A percentile compares a stretch with the other conserved stretches of the same genome.
These are phyloP conservation scores for Colletotrichum incanum DNA, from an alignment of 2,329 filamentous ascomycete species.

Conservation along the genomic window DNA sequence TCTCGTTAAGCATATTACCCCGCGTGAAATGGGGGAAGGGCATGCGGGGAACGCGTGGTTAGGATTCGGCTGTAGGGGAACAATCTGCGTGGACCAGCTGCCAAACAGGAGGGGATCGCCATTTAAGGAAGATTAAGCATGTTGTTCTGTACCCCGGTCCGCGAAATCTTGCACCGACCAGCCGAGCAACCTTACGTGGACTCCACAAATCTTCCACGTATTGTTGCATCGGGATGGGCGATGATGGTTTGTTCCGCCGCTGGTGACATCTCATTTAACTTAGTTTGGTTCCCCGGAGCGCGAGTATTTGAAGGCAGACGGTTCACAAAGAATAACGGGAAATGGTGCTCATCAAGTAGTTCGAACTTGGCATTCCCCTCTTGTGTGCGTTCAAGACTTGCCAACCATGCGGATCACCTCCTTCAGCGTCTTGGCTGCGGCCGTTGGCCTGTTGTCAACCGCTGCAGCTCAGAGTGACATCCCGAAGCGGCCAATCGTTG, in stretches of 20 bases:
- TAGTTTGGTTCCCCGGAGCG: neutral
- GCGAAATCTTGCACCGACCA: slow-evolving; percentile 33
- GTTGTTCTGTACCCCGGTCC: neutral
- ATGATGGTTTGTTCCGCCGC: slow-evolving; percentile 4
- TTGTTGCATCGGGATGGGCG: slow-evolving; percentile 13
- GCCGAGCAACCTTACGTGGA: slow-evolving; percentile 16
- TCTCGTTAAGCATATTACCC: neutral
- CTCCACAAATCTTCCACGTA: slow-evolving; percentile 42
- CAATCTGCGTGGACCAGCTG: slow-evolving; percentile 9
- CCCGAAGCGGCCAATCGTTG: slow-evolving; percentile 30
- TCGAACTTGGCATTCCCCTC: neutral
- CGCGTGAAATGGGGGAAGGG: slow-evolving; percentile 1
- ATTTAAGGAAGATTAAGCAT: slow-evolving; percentile 2
- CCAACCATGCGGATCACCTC: slow-evolving; percentile 17
- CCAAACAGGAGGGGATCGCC: neutral
- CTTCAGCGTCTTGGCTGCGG: slow-evolving; percentile 13
- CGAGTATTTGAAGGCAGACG: slow-evolving; percentile 19
- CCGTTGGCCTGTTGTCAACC: slow-evolving; percentile 15
- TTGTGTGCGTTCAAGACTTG: neutral
- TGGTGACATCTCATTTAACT: neutral
- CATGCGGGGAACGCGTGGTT: slow-evolving; percentile 7
- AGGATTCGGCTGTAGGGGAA: slow-evolving; percentile 24
- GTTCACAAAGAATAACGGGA: neutral
- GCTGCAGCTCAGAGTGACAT: slow-evolving; percentile 1
- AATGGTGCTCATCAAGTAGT: neutral